Conservation (phyloP, 257 asterid genomes). For the Coffea eugenioides region DNA sequence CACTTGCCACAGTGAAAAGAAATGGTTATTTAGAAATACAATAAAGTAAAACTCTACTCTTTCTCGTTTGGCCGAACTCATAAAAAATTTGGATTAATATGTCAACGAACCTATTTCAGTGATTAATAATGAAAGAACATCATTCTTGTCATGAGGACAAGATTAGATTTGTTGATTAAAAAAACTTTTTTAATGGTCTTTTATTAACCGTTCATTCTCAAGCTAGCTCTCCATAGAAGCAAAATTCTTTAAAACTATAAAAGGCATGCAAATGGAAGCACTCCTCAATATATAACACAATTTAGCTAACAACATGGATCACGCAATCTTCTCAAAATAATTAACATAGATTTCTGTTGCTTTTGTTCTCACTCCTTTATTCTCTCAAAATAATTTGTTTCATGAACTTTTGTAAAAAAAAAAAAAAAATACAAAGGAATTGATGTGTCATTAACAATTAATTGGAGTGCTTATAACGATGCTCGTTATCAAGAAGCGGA, state of each 20-base stretch:
- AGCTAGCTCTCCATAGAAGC: neutral
- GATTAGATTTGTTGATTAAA: neutral
- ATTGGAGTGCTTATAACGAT: too few species aligned
- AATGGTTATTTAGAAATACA: neutral
- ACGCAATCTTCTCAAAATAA: slow-evolving; percentile 1
- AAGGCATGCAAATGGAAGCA: slow-evolving; percentile 9
- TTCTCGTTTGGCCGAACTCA: neutral
- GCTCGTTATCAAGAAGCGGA: too few species aligned
- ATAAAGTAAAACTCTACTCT: neutral
- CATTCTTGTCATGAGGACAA: neutral
- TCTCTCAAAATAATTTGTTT: too few species aligned
- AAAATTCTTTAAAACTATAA: neutral
- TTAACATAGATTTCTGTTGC: neutral
- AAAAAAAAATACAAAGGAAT: too few species aligned
- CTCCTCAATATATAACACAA: too few species aligned
- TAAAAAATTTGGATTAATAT: slow-evolving; percentile 12
- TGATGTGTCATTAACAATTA: too few species aligned
- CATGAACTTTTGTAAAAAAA: too few species aligned
- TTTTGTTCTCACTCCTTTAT: too few species aligned
- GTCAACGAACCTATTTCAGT: slow-evolving; percentile 19
- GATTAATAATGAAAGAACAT: neutral
- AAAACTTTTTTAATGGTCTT: neutral
- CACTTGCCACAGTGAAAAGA: slow-evolving; percentile 4
- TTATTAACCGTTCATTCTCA: neutral
- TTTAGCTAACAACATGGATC: slow-evolving; percentile 3